Evolutionary conservation across 495 filamentous ascomycete species (phyloP), one percentile per base, ranked within the genome.

Genomic region (Aspergillus homomorphus): DNA sequence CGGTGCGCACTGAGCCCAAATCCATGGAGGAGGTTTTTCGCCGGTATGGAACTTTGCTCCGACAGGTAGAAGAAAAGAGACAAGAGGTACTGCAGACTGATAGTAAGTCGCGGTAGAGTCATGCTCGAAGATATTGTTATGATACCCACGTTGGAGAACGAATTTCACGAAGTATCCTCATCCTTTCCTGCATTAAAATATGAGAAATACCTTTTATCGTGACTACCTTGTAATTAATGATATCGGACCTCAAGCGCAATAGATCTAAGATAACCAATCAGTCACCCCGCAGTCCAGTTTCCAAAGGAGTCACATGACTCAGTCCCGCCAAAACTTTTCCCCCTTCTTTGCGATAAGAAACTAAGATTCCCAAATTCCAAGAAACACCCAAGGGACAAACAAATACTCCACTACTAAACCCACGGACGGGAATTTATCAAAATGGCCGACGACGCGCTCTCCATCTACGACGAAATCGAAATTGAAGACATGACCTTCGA

Each of bases 401-500:
- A 0, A 41, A 57, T 52, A 19, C 38, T 45, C 26, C 46, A 28
- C 0, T 22, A 41, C 44, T 19, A 12, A 16, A 42, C 28, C 16
- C 50, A 61, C 53, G 23, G 6, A 48, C 7, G n/a, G 14, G 21
- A 54, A 51, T 15, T 15, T 19, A 8, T 23, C 51, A 77, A 68
- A 48, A 90, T 89, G 88, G 80, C 86, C 22, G 88, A 89, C 65
- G 85, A 87, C 42, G 73, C 80, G 48, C 69, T 85, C 45, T 84
- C 87, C 56, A 88, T 96, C 66, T 98, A 98, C 80, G 94, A 98
- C 73, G 93, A 98, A 74, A 91, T 98, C 76, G 94, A 98, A 70
- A 97, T 98, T 81, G 94, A 98, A 72, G 94, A 98, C 71, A 96
- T 98, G 89, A 94, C 90, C 68, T 98, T 84, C 73, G 91, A 98